Base-by-base conservation (phyloP, 306 rosid genomes). In the Vigna hirtella region DNA sequence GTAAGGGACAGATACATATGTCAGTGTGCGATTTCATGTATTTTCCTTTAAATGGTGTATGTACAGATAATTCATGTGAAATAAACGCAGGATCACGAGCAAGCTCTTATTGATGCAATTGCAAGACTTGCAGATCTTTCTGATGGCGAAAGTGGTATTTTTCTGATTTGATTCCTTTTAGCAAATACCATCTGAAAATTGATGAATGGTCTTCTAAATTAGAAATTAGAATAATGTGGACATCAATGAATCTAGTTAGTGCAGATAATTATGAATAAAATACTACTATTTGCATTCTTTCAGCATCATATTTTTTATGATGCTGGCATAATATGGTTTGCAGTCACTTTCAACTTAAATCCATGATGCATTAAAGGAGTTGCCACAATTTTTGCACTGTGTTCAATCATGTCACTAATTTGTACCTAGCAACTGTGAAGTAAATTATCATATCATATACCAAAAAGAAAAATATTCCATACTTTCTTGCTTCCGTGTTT, bases 71-170 rank as follows among this genome's bases (percentile, higher is more conserved):
- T 52, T 12, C 22, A 7, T 70, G 55, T 69, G 24, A 72, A 68
- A 50, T 71, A 49, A 26, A 78, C 77, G 86, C 88, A 94, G 98
- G 97, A 92, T 47, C 98, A 94, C 55, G 98, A 94, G 73, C 94
- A 90, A 86, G 85, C 98, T 52, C 97, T 94, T 56, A 77, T 94
- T 1, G 94, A 94, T 72, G 98, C 98, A 74, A 86, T 94, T 66
- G 81, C 89, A 51, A 94, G 83, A 84, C 88, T 94, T 20, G 80
- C 89, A 14, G 94, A 90, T 51, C 87, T 92, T 71, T 92, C 96
- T 74, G 98, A 92, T 49, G 97, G 88, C 4, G 97, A 93, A 81
- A 92, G 92, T 53, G 97, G 98, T 94, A 94, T 38, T 65, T 59
- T 52, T 73, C 72, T 48, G 17, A 45, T 74, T 34, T 34, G 68